Percentiles rank a stretch among this genome's conserved stretches.
These are phyloP conservation scores for Fusarium sublunatum DNA, from an alignment of 2,329 filamentous ascomycete genomes.

Conservation along the genomic window DNA sequence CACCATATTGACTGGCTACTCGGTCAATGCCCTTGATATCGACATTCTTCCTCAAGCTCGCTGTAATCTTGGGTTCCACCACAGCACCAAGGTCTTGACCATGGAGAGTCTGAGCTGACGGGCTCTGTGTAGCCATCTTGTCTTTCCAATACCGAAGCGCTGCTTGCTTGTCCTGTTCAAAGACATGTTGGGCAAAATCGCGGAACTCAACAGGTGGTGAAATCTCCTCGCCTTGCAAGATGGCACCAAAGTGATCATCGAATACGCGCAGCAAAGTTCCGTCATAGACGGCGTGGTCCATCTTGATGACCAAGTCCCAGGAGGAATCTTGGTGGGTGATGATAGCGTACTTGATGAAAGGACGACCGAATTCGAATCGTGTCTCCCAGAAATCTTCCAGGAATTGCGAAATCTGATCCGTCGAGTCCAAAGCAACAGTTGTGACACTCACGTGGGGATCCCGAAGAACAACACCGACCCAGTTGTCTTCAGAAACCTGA, in stretches of 20 bases:
- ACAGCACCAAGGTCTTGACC: too few species aligned
- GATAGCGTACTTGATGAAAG: slow-evolving; percentile 50
- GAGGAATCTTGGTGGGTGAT: slow-evolving; percentile 41
- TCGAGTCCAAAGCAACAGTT: too few species aligned
- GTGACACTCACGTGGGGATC: too few species aligned
- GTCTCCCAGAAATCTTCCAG: too few species aligned
- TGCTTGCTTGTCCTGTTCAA: slow-evolving; percentile 3
- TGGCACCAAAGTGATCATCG: slow-evolving; percentile 49
- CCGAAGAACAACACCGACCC: too few species aligned
- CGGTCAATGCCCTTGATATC: too few species aligned
- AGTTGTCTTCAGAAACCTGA: too few species aligned
- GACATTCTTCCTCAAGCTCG: too few species aligned
- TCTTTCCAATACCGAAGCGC: slow-evolving; percentile 17
- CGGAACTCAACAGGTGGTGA: slow-evolving; percentile 37
- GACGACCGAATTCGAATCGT: too few species aligned
- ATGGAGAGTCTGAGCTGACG: background rate
- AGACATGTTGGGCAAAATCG: slow-evolving; percentile 43
- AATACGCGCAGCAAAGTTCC: slow-evolving; percentile 53
- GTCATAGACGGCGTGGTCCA: slow-evolving; percentile 47
- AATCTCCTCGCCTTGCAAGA: slow-evolving; percentile 25
- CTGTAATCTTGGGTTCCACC: too few species aligned
- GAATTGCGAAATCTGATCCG: too few species aligned
- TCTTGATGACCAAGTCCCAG: slow-evolving; percentile 48
- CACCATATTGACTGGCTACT: too few species aligned
- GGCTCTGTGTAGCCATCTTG: slow-evolving; percentile 10